These are phyloP conservation scores for Epichloe sp. DNA, from an alignment of 2,329 filamentous ascomycete genomes.

Conservation along the genomic window DNA sequence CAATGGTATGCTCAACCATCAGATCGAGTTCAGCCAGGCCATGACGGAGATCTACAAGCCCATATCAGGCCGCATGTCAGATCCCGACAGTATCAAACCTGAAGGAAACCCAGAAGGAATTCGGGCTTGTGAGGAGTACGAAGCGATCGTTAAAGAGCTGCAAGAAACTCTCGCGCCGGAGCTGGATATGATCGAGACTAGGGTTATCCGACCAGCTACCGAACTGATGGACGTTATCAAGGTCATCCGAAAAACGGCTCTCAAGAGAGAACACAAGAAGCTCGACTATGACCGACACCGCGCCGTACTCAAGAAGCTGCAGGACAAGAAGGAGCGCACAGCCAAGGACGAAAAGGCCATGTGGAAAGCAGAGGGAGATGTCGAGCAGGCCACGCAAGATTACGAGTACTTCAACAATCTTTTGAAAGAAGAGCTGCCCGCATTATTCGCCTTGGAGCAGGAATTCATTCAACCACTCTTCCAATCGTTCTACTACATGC, in stretches of 20 bases:
- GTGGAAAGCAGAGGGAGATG: constrained; percentile 87
- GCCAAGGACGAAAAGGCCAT: constrained; percentile 95
- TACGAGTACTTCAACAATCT: constrained; percentile 98
- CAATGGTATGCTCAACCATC: constrained; percentile 93
- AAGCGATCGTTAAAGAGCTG: constrained; percentile 77
- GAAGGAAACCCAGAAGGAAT: constrained; percentile 92
- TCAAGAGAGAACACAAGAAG: constrained; percentile 94
- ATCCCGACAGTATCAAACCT: constrained; percentile 68
- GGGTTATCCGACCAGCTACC: constrained; percentile 83
- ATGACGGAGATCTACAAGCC: constrained; percentile 97
- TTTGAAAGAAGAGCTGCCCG: constrained; percentile 88
- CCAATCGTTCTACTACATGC: constrained; percentile 99
- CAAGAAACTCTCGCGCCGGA: constrained; percentile 82
- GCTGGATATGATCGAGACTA: constrained; percentile 90
- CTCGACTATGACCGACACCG: constrained; percentile 89
- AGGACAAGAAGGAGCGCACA: constrained; percentile 94
- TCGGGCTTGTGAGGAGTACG: constrained; percentile 90
- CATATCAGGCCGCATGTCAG: constrained; percentile 89
- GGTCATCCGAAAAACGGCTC: constrained; percentile 73
- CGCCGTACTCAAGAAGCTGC: constrained; percentile 74
- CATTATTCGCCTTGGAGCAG: constrained; percentile 76
- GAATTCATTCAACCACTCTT: constrained; percentile 96
- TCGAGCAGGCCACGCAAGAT: constrained; percentile 85
- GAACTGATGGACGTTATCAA: constrained; percentile 94
- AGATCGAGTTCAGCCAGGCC: constrained; percentile 95